Evolutionary conservation across 768 basidiomycete species (phyloP).

Genomic region (Lactifluus pinguis): DNA sequence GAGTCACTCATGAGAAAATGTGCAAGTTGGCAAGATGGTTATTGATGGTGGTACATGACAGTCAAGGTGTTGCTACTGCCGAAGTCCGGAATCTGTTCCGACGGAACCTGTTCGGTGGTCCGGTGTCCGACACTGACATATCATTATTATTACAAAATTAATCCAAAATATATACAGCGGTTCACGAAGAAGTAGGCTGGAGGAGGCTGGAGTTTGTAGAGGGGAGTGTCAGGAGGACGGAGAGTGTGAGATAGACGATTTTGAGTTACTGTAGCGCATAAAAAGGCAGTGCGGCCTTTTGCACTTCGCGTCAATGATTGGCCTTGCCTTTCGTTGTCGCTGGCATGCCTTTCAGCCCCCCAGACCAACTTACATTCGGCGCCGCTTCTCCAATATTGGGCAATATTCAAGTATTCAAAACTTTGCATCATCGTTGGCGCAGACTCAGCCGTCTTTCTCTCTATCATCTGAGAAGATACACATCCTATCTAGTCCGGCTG

Average conservation of each 20-base stretch:
- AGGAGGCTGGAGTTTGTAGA: too few relatives aligned
- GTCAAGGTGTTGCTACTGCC: neutral
- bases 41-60: neutral
- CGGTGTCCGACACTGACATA: too few relatives aligned
- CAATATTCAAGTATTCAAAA: constrained; percentile 7
- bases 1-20: neutral
- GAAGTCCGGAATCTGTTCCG: neutral
- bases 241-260: too few relatives aligned
- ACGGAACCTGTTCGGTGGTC: too few relatives aligned
- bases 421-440: constrained; percentile 15
- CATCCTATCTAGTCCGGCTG: constrained; percentile 7
- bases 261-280: too few relatives aligned
- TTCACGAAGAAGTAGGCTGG: too few relatives aligned
- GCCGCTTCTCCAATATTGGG: neutral
- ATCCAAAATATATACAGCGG: too few relatives aligned
- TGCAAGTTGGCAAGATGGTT: neutral
- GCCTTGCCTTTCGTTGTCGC: neutral
- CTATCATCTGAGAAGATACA: constrained; percentile 14
- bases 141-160: too few relatives aligned
- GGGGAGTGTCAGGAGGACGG: too few relatives aligned
- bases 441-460: constrained; percentile 16
- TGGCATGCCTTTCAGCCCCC: neutral
- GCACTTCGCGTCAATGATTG: neutral
- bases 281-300: neutral
- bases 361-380: neutral